These are phyloP conservation scores for Saccharomycopsis malanga DNA, from an alignment of 805 yeast species.

Conservation along the genomic window DNA sequence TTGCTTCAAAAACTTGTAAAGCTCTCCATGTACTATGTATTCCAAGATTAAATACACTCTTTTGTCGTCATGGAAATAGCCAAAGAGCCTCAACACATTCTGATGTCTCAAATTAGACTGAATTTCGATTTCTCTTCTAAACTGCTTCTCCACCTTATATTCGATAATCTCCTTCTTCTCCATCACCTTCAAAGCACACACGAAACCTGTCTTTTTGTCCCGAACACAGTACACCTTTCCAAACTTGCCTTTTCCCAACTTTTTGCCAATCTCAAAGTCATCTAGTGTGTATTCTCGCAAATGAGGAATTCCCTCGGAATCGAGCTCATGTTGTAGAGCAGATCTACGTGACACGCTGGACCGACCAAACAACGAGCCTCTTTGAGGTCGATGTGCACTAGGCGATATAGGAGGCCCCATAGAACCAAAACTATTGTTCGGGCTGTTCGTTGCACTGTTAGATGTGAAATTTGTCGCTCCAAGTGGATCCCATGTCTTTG, in stretches of 20 bases:
- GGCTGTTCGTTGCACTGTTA: conserved; percentile 1
- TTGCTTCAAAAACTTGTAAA: conserved; percentile 65
- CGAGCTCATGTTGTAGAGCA: neutral
- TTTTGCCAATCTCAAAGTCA: conserved; percentile 76
- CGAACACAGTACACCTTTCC: conserved; percentile 88
- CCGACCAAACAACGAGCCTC: conserved; percentile 1
- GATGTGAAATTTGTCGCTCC: conserved; percentile 5
- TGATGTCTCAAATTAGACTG: conserved; percentile 75
- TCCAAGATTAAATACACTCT: conserved; percentile 82
- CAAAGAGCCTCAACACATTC: conserved; percentile 72
- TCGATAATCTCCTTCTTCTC: conserved; percentile 69
- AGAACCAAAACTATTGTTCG: neutral
- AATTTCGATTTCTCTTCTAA: conserved; percentile 86
- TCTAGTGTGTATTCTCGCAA: conserved; percentile 33
- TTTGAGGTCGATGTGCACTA: conserved; percentile 1
- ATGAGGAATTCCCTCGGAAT: neutral
- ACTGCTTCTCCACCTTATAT: conserved; percentile 74
- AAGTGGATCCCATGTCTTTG: conserved; percentile 19
- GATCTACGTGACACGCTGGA: neutral
- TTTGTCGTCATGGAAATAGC: conserved; percentile 74
- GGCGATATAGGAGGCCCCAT: conserved; percentile 17
- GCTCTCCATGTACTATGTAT: conserved; percentile 79
- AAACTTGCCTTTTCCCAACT: conserved; percentile 87
- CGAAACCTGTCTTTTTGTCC: conserved; percentile 65
- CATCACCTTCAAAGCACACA: conserved; percentile 91